Evolutionary conservation across 352 stramenopile species (phyloP), one percentile per base, ranked within the genome.

Genomic region (Phytopythium chamaehyphon): DNA sequence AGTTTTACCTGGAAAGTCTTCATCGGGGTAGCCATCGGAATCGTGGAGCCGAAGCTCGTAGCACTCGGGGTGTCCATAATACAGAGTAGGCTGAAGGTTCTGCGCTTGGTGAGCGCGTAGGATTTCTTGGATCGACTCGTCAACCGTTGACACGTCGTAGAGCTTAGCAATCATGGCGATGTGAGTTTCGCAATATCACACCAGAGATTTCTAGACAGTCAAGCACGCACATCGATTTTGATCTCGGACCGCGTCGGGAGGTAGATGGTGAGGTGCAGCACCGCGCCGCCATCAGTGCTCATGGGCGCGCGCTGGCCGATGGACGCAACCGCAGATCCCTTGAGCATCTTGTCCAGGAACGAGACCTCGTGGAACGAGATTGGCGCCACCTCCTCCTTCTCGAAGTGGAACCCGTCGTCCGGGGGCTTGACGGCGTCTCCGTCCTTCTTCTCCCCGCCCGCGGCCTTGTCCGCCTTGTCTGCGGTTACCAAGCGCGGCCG

Each of bases 1-100:
- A 28, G 47, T 37, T 40, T 23, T 60, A 88, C 83, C 83, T 63
- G 85, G 85, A 33, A 93, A 95, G 50, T 95, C 85, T 57, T 95
- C 85, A 49, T 95, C 85, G 8, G 85, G 85, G 51, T 86, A 86
- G 6, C 85, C 85, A 23, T 95, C 83, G 0, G 76, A 77, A 39
- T 95, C 85, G 49, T 95, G 85, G 26, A 95, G 63, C 40, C 85
- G 76, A 24, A 95, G 57, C 43, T 95, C 85, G 54, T 95, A 95
- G 59, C 85, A 95, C 59, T 95, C 85, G 0, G 82, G 75, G 39
- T 95, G 85, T 1, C 83, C 85, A 40, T 95, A 95, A 52, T 95
- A 95, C 31, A 95, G 55, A 33, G 64, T 43, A 16, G 85, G 83
- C 51, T 92, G 72, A 7, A 64, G 63, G 15, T 59, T 68, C 45